Evolutionary conservation across 768 basidiomycete species (phyloP).

Genomic region (Mrakia gelida): DNA sequence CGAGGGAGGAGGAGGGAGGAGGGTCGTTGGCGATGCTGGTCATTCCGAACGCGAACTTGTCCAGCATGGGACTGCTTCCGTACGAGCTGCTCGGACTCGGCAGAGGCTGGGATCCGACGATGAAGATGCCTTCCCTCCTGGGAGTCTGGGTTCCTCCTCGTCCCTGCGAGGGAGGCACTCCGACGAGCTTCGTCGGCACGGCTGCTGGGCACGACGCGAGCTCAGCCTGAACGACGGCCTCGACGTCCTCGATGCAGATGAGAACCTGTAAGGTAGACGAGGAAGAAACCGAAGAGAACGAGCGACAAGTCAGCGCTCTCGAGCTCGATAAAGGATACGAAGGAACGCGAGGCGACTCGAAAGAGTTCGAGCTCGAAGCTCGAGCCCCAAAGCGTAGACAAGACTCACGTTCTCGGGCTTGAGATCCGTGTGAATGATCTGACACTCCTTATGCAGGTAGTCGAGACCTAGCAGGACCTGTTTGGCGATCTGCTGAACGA

Average conservation of each 20-base stretch:
- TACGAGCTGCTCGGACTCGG: constrained; percentile 66
- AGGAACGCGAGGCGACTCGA: not conserved
- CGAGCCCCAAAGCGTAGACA: not conserved
- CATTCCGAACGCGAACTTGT: constrained; percentile 90
- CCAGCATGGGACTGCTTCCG: constrained; percentile 62
- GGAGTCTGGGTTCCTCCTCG: constrained; percentile 96
- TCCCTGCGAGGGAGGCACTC: constrained; percentile 82
- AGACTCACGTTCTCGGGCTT: constrained; percentile 89
- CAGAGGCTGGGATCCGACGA: constrained; percentile 88
- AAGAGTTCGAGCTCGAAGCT: not conserved
- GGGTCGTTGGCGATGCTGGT: constrained; percentile 60
- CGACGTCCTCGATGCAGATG: constrained; percentile 47
- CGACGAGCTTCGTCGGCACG: constrained; percentile 74
- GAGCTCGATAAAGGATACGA: not conserved
- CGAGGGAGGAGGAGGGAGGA: constrained; percentile 5
- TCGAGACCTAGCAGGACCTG: constrained; percentile 92
- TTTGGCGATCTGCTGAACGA: constrained; percentile 95
- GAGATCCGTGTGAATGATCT: constrained; percentile 95
- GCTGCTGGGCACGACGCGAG: constrained; percentile 56
- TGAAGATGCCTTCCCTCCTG: constrained; percentile 70
- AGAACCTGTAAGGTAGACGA: not conserved
- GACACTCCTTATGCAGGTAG: constrained; percentile 96
- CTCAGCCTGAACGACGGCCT: constrained; percentile 81
- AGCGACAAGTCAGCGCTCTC: no score
- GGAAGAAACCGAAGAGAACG: not conserved